These are phyloP conservation scores for Canavalia ensiformis DNA, from an alignment of 306 rosid species.

Conservation along the genomic window DNA sequence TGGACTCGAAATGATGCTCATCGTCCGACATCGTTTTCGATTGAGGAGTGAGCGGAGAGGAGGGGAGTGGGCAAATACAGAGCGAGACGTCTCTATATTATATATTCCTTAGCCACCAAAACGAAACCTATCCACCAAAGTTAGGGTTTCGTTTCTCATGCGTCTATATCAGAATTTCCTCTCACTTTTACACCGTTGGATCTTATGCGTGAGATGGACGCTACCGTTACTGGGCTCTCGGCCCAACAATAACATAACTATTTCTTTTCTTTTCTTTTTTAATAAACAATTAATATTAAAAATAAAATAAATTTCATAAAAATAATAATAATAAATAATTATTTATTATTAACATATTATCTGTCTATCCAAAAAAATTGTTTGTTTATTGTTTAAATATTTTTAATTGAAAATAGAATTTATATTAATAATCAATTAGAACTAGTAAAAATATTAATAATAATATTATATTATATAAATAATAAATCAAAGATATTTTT, in stretches of 20 bases:
- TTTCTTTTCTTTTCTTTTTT: too few species aligned
- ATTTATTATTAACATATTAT: too few species aligned
- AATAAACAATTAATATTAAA: too few species aligned
- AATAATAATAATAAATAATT: too few species aligned
- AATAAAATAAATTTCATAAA: too few species aligned
- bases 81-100: neutral
- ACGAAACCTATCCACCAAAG: neutral
- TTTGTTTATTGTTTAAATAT: too few species aligned
- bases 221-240: neutral
- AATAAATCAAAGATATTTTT: too few species aligned
- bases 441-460: too few species aligned
- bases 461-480: too few species aligned
- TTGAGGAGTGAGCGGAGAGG: conserved; percentile 32
- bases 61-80: neutral
- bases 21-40: conserved; percentile 67
- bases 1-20: conserved; percentile 82
- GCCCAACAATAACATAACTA: conserved; percentile 1
- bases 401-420: too few species aligned
- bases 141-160: conserved; percentile 48
- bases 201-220: conserved; percentile 42
- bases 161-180: neutral
- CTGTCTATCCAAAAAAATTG: too few species aligned
- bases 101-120: conserved; percentile 12
- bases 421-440: too few species aligned
- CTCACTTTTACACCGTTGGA: neutral